These are phyloP conservation scores for Exophiala xenobiotica DNA, from an alignment of 2,329 filamentous ascomycete species.

Conservation along the genomic window DNA sequence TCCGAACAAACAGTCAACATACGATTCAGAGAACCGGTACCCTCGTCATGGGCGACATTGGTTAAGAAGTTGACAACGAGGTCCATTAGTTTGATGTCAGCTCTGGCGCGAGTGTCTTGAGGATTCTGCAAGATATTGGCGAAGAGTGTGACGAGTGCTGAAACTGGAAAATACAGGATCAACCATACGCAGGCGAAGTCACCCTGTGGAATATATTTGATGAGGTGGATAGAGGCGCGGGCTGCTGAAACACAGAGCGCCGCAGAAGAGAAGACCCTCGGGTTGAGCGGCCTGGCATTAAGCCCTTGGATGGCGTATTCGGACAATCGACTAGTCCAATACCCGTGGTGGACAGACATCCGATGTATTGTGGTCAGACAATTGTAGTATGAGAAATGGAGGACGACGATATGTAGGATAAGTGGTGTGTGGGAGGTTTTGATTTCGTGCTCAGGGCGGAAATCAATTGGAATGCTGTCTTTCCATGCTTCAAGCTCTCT, in stretches of 20 bases:
- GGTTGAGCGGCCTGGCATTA: constrained; percentile 87
- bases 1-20: constrained; percentile 95
- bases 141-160: constrained; percentile 89
- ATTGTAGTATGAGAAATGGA: constrained; percentile 98
- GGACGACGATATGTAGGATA: constrained; percentile 89
- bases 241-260: constrained; percentile 90
- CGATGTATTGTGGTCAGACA: constrained; percentile 96
- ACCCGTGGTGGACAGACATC: constrained; percentile 97
- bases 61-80: constrained; percentile 89
- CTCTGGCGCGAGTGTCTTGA: constrained; percentile 79
- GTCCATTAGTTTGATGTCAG: constrained; percentile 88
- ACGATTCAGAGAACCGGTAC: constrained; percentile 84
- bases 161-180: constrained; percentile 94
- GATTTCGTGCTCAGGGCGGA: constrained; percentile 96
- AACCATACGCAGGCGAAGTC: constrained; percentile 96
- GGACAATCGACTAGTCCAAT: constrained; percentile 93
- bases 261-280: constrained; percentile 89
- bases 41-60: constrained; percentile 83
- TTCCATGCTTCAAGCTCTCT: constrained; percentile 92
- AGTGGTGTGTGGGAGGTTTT: constrained; percentile 87
- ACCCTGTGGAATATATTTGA: constrained; percentile 94
- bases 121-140: constrained; percentile 96
- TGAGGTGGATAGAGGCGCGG: constrained; percentile 84
- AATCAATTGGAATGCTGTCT: constrained; percentile 89
- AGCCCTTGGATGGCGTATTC: constrained; percentile 94